A percentile compares a stretch with the other conserved stretches of the same genome.
Evolutionary conservation across 2,329 filamentous ascomycete genomes (phyloP).

Genomic region (Aureobasidium sp.): DNA sequence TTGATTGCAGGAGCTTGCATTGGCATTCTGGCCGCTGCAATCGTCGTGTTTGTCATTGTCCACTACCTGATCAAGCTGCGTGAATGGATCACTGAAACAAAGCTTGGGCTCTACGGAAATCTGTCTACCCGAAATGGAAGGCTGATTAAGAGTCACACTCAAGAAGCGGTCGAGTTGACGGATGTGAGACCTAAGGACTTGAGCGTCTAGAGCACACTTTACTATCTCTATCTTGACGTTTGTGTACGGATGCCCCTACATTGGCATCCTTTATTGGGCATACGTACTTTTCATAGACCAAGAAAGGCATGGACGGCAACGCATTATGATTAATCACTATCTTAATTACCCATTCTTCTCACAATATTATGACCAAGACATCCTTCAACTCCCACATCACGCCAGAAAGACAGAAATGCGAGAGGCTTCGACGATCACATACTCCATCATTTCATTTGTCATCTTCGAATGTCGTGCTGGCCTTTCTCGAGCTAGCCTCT

Average conservation of each 20-base stretch:
- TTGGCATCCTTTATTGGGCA: too few species aligned
- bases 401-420: too few species aligned
- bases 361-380: neutral
- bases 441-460: neutral
- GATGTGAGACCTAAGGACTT: neutral
- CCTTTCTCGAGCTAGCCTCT: neutral
- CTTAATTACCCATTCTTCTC: neutral
- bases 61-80: constrained; percentile 34
- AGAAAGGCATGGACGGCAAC: neutral
- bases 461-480: neutral
- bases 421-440: too few species aligned
- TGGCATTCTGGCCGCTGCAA: constrained; percentile 34
- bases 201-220: neutral
- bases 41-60: constrained; percentile 38
- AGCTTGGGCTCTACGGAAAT: constrained; percentile 6
- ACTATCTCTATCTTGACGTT: neutral
- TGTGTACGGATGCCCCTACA: neutral
- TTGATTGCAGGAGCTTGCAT: constrained; percentile 60
- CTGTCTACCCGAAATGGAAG: neutral
- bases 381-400: too few species aligned
- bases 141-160: neutral
- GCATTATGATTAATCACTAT: constrained; percentile 4
- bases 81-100: constrained; percentile 37
- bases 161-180: neutral
- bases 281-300: neutral